Percentiles rank a stretch among this genome's conserved stretches.
phyloP scores from a whole-genome alignment of 805 yeast genomes.

The Metschnikowia sp. region DNA sequence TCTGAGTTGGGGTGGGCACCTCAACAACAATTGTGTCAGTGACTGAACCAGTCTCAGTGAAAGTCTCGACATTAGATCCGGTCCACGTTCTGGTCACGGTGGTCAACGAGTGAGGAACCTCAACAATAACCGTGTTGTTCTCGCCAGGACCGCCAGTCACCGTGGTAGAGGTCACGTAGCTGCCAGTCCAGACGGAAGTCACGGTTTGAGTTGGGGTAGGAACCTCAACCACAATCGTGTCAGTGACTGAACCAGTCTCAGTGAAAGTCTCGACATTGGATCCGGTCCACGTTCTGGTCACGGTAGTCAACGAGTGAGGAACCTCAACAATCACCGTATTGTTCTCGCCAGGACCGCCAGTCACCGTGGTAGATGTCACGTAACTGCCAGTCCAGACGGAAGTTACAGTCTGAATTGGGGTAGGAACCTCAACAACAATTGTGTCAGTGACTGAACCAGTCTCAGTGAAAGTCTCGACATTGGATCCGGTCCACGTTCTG shows the following conservation, averaged over 20 bases:
- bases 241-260: not conserved
- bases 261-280: conserved; percentile 1
- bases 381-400: conserved; percentile 9
- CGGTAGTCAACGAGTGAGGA: conserved; percentile 7
- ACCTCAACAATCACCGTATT: conserved; percentile 13
- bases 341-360: conserved; percentile 3
- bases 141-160: conserved; percentile 8
- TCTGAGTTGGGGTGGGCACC: conserved; percentile 7
- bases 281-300: conserved; percentile 9
- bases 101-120: not conserved
- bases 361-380: not conserved
- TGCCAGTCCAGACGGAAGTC: conserved; percentile 9
- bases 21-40: conserved; percentile 5
- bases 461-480: conserved; percentile 5
- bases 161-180: not conserved
- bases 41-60: conserved; percentile 11
- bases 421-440: conserved; percentile 3
- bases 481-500: conserved; percentile 3
- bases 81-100: conserved; percentile 14
- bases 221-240: conserved; percentile 9
- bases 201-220: conserved; percentile 11
- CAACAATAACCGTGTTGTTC: conserved; percentile 14
- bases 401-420: conserved; percentile 9
- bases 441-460: too few relatives aligned
- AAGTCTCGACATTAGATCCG: conserved; percentile 6